Base-by-base conservation (phyloP, 106 monocot genomes). In the Phalaenopsis equestris region DNA sequence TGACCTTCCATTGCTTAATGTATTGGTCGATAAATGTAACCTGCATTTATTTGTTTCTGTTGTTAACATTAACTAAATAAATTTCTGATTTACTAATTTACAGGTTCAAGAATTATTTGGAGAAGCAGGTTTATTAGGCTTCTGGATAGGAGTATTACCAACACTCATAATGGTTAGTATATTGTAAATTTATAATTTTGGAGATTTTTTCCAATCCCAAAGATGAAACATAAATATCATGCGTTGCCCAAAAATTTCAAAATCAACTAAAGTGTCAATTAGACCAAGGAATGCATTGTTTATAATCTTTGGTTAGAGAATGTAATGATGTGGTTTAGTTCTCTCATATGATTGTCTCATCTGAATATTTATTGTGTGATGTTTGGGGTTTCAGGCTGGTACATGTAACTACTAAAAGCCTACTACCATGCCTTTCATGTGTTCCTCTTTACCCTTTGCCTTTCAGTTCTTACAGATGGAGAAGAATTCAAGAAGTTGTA, bases 81-180 rank as follows among this genome's bases (percentile, higher is more conserved):
- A n/a, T 74, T 19, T 74, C 45, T 80, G 72, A 52, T 52, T 52
- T 52, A 52, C 52, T 19, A 36, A 37, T 21, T 56, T 81, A 58
- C 85, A 99, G 99, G 83, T 99, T 72, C 91, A 88, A 73, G 99
- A 99, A 77, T 81, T 99, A 73, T 99, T 91, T 77, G 86, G 87
- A 74, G 99, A 99, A 89, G 93, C 93, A 79, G 93, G 99, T 77
- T 19, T 99, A 2, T 82, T 81, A 55, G 99, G 99, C 47, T 95
- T 99, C 77, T 99, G 99, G 99, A 45, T 0, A 45, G 43, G 43
- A 45, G 43, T 45, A 4, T 45, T 45, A 4, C 43, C 6, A 90
- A 67, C 98, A 41, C 91, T 95, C 80, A 94, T 99, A 79, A 95
- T 99, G 98, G 98, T 45, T 45, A 45, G 43, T 45, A 45, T 45